Evolutionary conservation across 768 basidiomycete genomes (phyloP), one percentile per base, ranked within the genome.

Genomic region (Leccinum rimulosum): DNA sequence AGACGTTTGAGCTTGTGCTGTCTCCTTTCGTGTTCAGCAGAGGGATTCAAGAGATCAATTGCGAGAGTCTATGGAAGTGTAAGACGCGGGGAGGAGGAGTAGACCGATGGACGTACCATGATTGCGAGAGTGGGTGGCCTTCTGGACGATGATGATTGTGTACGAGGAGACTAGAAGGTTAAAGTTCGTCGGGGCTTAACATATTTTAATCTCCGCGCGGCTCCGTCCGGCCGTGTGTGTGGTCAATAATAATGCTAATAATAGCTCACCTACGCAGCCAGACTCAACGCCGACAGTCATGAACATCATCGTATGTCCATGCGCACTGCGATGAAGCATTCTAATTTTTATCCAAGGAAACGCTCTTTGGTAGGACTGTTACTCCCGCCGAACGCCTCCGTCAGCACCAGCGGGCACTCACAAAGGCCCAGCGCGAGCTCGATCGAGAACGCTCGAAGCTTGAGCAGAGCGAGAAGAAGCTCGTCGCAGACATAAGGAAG

Each of bases 1-100:
- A 98, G 88, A 75, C 95, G 89, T 86, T 99, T 98, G 77, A 98
- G 91, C 84, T 98, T 98, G 90, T 98, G 96, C 76, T 86, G 88
- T 76, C 82, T 87, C 77, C 80, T 87, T 80, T 96, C 91, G 68
- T 85, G 77, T 75, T 93, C 91, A 66, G 84, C 77, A 60, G 93
- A 89, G 68, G 94, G 96, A 87, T 98, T 92, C 76, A 98, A 89
- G 76, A 99, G 90, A 79, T 99, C 97, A 75, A 97, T 76, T 76
- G 93, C 94, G 81, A 98, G 93, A 85, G 93, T 84, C 95, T 96
- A 61, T 14, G 8, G n/a, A n/a, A 50, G 53, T 15, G 54, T 70
- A 28, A 69, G 61, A 52, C 12, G 45, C 1, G 27, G 22, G 14
- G 36, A 6, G 36, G 30, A 45, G 8, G 30, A 33, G 22, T 1